Evolutionary conservation across 805 yeast genomes (phyloP).

Genomic region (Isabelozyma pseudorhagii): DNA sequence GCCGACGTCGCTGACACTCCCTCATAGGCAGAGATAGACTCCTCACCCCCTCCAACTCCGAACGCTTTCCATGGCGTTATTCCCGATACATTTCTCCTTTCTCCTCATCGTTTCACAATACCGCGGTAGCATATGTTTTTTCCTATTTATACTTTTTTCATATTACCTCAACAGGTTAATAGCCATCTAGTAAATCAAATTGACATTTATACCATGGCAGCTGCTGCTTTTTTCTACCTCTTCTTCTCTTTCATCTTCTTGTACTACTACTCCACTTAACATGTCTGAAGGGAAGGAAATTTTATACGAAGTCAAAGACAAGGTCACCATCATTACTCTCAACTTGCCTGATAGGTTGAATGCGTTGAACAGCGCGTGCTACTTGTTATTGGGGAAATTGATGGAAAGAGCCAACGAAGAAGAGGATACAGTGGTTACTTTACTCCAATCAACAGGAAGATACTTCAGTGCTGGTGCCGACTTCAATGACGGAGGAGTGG

Average conservation of each 20-base stretch:
- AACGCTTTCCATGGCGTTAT: no score
- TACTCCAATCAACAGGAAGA: conserved; percentile 67
- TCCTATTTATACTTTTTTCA: no score
- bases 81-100: no score
- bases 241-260: background rate
- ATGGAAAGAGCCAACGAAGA: conserved; percentile 63
- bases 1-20: no score
- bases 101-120: no score
- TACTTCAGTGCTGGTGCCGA: conserved; percentile 88
- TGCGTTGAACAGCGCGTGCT: conserved; percentile 66
- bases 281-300: conserved; percentile 22
- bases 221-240: background rate
- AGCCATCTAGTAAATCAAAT: no score
- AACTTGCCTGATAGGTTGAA: conserved; percentile 61
- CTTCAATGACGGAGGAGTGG: conserved; percentile 40
- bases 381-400: conserved; percentile 54
- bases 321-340: conserved; percentile 60
- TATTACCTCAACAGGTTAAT: no score
- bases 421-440: conserved; percentile 58
- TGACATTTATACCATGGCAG: no score
- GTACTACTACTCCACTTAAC: background rate
- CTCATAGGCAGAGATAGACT: no score
- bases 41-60: no score
- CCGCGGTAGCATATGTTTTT: no score
- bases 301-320: conserved; percentile 42